Percentiles rank a stretch among this genome's conserved stretches.
Conservation (phyloP, 164 flowering plant genomes). For the Nymphaea thermarum region DNA sequence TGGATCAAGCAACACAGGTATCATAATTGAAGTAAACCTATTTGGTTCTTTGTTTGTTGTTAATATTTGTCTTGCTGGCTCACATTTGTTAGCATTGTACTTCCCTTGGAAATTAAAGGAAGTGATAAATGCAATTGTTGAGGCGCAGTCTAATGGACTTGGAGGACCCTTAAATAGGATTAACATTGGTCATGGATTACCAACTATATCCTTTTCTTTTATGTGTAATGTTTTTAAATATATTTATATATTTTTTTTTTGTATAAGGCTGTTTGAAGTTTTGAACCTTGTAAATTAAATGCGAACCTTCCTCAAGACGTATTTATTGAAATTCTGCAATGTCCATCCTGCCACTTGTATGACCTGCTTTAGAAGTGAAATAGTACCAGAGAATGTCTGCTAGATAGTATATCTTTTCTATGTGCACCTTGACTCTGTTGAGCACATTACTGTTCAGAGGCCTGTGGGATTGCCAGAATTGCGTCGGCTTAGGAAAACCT, state of each 20-base stretch:
- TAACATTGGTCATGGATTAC: constrained; percentile 44
- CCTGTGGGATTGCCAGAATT: constrained; percentile 83
- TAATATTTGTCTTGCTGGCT: background rate
- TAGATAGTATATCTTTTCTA: background rate
- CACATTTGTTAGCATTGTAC: background rate
- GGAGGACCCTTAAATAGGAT: constrained; percentile 64
- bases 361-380: no score
- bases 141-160: constrained; percentile 63
- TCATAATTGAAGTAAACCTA: background rate
- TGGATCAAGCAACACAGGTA: constrained; percentile 82
- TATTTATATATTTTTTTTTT: no score
- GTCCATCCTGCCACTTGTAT: no score
- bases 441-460: constrained; percentile 37
- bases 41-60: background rate
- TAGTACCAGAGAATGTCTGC: no score
- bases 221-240: no score
- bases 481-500: constrained; percentile 72
- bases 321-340: background rate
- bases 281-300: no score
- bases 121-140: constrained; percentile 62
- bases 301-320: background rate
- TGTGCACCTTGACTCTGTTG: constrained; percentile 12
- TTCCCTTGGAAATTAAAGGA: constrained; percentile 23
- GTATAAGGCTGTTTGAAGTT: no score
- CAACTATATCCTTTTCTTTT: constrained; percentile 24